Evolutionary conservation across 805 yeast genomes (phyloP).

Genomic region (Candida hungchunana): DNA sequence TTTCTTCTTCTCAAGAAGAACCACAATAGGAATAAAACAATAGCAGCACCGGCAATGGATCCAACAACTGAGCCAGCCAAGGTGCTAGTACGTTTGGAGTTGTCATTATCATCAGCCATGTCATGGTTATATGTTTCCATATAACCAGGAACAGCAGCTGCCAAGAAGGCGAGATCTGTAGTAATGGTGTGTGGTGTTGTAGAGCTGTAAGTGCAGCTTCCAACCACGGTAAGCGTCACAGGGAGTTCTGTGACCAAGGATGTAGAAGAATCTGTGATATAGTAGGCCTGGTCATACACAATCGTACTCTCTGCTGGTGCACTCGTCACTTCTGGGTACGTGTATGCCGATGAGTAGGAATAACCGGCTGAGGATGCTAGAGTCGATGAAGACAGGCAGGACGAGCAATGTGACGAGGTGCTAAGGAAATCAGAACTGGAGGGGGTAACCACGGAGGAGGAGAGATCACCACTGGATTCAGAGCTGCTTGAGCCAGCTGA

Average conservation of each 20-base stretch:
- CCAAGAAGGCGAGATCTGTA: slow-evolving; percentile 20
- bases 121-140: background rate
- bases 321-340: slow-evolving; percentile 5
- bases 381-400: background rate
- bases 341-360: slow-evolving; percentile 1
- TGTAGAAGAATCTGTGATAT: slow-evolving; percentile 17
- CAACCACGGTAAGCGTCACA: slow-evolving; percentile 9
- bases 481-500: too few species aligned
- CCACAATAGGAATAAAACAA: slow-evolving; percentile 17
- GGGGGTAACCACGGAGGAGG: background rate
- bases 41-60: slow-evolving; percentile 19
- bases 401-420: background rate
- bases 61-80: slow-evolving; percentile 29
- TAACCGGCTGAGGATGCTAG: background rate
- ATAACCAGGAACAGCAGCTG: slow-evolving; percentile 11
- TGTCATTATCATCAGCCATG: background rate
- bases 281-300: slow-evolving; percentile 19
- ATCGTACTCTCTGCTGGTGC: slow-evolving; percentile 12
- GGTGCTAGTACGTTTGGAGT: slow-evolving; percentile 2
- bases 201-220: slow-evolving; percentile 4
- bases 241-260: slow-evolving; percentile 21
- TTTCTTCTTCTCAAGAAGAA: slow-evolving; percentile 12
- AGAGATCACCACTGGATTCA: too few species aligned
- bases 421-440: background rate
- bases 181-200: slow-evolving; percentile 12